Evolutionary conservation across 2,329 filamentous ascomycete genomes (phyloP), one percentile per base, ranked within the genome.

Genomic region (Nemania sp.): DNA sequence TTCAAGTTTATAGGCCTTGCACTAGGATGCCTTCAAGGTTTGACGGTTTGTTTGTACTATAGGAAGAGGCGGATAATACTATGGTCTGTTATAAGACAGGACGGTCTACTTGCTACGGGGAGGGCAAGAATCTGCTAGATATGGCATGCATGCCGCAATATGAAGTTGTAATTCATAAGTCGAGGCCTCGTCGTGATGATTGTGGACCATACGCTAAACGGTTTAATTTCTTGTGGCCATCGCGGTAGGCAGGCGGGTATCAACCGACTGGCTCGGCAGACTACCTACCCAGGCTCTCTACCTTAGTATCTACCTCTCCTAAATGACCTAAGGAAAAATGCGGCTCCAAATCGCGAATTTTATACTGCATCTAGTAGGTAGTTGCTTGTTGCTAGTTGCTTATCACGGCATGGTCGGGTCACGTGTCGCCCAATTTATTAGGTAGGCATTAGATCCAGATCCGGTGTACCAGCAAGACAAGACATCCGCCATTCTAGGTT

Each of bases 11-110:
- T 25, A 29, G 37, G 35, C 39, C 34, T 18, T 42, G 7, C 17
- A 32, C 15, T 43, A 32, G 35, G 17, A 25, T 43, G 34, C 43
- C 17, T 40, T 5, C 52, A 54, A 40, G 51, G 20, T 17, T 53
- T 37, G 35, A 48, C 10, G 39, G 35, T 34, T 51, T 48, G 20
- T 55, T 50, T 61, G 60, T 64, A 64, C 29, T 56, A 58, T 61
- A 64, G 20, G 43, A 58, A 40, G 40, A 51, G 42, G 29, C 21
- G 51, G 43, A 34, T 60, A 45, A 57, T 51, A 45, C 32, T 25
- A 56, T 47, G 21, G 15, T 4, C 18, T 57, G 25, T 25, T n/a
- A 55, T 11, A 20, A 42, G 39, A 47, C 18, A 10, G 42, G 53
- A 39, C 29, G 12, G 53, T 25, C 49, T 46, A 45, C 45, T 45